These are phyloP conservation scores for Trametes sanguinea DNA, from an alignment of 768 basidiomycete species.

Conservation along the genomic window DNA sequence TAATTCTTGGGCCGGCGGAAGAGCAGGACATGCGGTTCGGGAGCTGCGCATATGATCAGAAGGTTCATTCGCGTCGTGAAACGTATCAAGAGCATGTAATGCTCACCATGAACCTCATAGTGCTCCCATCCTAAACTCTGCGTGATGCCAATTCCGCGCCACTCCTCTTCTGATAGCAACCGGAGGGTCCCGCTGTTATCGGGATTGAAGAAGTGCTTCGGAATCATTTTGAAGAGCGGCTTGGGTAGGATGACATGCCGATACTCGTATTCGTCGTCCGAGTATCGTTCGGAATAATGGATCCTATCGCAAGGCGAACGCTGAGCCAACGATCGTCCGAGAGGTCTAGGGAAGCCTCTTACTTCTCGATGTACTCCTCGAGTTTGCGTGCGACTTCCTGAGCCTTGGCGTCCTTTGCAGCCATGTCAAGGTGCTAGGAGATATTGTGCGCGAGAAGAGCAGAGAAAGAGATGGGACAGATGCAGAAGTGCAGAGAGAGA, in stretches of 20 bases:
- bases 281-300: conserved; percentile 89
- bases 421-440: not conserved
- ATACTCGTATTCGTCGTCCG: conserved; percentile 92
- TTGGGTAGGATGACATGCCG: conserved; percentile 97
- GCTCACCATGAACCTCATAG: conserved; percentile 89
- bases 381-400: conserved; percentile 36
- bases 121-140: conserved; percentile 98
- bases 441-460: no score
- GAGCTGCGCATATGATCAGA: conserved; percentile 50
- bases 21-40: conserved; percentile 91
- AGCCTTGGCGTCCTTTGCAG: conserved; percentile 26
- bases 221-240: conserved; percentile 90
- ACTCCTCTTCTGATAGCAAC: conserved; percentile 84
- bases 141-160: conserved; percentile 94
- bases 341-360: conserved; percentile 23
- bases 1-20: conserved; percentile 83
- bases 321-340: conserved; percentile 12
- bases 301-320: conserved; percentile 50
- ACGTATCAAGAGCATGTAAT: conserved; percentile 22
- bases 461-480: not conserved
- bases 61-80: not conserved
- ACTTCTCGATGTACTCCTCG: conserved; percentile 83
- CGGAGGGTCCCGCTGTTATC: conserved; percentile 79
- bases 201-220: conserved; percentile 75
- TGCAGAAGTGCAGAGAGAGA: not conserved